phyloP scores from a whole-genome alignment of 768 basidiomycete species.

The Bullera alba region DNA sequence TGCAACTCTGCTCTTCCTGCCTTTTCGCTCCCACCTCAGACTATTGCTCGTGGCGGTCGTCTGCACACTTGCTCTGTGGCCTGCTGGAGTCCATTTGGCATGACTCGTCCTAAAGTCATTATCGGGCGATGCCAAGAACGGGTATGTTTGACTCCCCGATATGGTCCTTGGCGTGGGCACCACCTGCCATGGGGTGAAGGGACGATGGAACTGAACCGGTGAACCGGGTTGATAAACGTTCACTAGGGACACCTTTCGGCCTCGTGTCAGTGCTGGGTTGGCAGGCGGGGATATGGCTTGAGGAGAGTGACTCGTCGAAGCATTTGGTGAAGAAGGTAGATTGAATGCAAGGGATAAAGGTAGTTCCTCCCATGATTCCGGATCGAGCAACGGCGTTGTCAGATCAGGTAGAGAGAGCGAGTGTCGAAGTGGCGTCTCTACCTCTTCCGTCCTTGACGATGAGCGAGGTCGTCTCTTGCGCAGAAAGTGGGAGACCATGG shows the following conservation, averaged over 20 bases:
- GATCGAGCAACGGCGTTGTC: slow-evolving; percentile 29
- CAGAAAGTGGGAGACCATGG: no score
- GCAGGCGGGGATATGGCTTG: no score
- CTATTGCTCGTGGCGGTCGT: not conserved
- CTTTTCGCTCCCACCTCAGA: slow-evolving; percentile 1
- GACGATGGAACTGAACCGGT: slow-evolving; percentile 23
- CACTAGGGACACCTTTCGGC: not conserved
- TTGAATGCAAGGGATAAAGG: no score
- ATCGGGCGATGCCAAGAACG: no score
- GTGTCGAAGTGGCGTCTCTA: slow-evolving; percentile 7
- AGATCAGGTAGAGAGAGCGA: slow-evolving; percentile 36
- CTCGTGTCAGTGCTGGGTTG: no score
- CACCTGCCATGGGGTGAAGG: slow-evolving; percentile 23
- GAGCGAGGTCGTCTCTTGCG: not conserved
- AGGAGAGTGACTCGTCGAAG: no score
- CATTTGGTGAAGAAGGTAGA: no score
- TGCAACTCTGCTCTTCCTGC: slow-evolving; percentile 8
- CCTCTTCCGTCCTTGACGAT: not conserved
- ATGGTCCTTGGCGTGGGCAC: not conserved
- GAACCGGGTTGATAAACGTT: not conserved
- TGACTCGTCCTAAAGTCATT: slow-evolving; percentile 12
- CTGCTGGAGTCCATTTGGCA: slow-evolving; percentile 9
- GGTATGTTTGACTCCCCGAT: not conserved
- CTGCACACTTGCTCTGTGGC: not conserved
- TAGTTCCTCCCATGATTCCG: slow-evolving; percentile 25